Percentiles rank a stretch among this genome's conserved stretches.
Evolutionary conservation across 176 grass and related monocot genomes (phyloP).

Genomic region (Zea mays): DNA sequence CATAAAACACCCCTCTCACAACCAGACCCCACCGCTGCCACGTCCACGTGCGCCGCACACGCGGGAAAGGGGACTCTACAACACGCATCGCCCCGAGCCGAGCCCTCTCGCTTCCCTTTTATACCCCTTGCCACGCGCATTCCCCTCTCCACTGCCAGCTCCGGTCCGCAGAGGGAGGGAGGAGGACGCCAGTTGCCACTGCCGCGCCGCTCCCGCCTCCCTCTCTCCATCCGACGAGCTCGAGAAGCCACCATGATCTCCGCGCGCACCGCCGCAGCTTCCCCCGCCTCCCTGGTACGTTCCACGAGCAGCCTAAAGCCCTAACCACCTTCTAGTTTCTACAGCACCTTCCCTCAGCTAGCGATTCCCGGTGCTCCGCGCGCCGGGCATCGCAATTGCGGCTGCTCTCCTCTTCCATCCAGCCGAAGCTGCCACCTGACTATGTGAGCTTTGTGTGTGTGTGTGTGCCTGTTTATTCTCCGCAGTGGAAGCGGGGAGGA

Average conservation of each 20-base stretch:
- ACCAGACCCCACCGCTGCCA: background rate
- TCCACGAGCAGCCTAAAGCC: background rate
- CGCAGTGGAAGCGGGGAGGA: conserved; percentile 50
- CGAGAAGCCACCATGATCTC: conserved; percentile 43
- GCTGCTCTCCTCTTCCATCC: no score
- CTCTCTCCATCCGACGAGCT: background rate
- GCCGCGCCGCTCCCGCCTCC: background rate
- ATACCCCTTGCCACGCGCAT: conserved; percentile 7
- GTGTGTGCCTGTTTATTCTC: background rate
- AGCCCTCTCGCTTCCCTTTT: conserved; percentile 2
- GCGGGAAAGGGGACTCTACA: background rate
- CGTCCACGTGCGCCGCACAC: conserved; percentile 28
- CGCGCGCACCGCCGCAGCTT: conserved; percentile 22
- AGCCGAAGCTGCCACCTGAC: background rate
- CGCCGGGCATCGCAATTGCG: background rate
- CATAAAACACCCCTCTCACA: no score
- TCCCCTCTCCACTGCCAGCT: background rate
- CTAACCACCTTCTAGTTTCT: background rate
- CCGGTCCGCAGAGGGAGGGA: conserved; percentile 15
- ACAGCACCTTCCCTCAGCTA: background rate
- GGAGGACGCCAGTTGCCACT: conserved; percentile 2
- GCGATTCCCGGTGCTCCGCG: background rate
- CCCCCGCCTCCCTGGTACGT: conserved; percentile 36
- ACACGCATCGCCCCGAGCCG: no score
- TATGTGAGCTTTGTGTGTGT: background rate